phyloP scores from a whole-genome alignment of 352 stramenopile species.

The Stramenopiles sp. region DNA sequence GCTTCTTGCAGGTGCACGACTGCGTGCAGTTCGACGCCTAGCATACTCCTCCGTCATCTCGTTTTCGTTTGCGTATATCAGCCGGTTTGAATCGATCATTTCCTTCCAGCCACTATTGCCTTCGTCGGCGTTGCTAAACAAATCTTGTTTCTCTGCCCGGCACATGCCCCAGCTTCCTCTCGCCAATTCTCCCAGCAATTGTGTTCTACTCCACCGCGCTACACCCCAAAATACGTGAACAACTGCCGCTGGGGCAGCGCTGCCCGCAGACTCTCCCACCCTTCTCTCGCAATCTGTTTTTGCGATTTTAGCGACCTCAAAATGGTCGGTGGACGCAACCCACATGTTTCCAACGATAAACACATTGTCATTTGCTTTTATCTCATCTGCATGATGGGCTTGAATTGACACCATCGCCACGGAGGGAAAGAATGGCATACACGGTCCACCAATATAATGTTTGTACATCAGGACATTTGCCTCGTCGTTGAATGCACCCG shows the following conservation, averaged over 20 bases:
- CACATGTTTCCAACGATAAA: conserved; percentile 2
- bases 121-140: conserved; percentile 12
- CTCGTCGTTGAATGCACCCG: no score
- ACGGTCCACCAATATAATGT: conserved; percentile 1
- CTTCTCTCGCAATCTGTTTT: neutral
- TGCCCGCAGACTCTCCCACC: neutral
- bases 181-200: conserved; percentile 29
- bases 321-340: neutral
- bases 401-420: neutral
- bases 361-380: neutral
- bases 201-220: conserved; percentile 25
- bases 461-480: neutral
- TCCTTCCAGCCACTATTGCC: neutral
- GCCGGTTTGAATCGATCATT: conserved; percentile 12
- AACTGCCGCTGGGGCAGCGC: neutral
- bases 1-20: neutral
- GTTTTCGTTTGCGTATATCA: conserved; percentile 26
- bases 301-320: neutral
- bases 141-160: conserved; percentile 18
- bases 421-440: neutral
- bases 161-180: conserved; percentile 28
- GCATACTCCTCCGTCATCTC: conserved; percentile 30
- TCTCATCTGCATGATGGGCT: neutral
- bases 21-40: neutral
- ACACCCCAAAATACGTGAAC: conserved; percentile 26